Evolutionary conservation across 371 early-diverging fungal genomes (phyloP), one percentile per base, ranked within the genome.

Genomic region (Actinomucor elegans): DNA sequence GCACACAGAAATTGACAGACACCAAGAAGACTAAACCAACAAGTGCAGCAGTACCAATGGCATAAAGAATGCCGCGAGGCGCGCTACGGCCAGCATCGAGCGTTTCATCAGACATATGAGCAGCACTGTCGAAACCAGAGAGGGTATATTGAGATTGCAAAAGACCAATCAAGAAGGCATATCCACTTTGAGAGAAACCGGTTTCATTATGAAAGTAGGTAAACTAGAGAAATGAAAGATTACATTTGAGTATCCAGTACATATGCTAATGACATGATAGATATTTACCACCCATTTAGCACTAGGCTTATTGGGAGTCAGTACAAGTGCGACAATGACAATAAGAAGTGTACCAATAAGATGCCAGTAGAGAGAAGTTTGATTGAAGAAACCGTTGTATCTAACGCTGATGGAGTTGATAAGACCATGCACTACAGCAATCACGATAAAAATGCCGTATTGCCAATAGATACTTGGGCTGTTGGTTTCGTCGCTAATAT

Each of bases 81-180:
- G 83, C 84, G 4, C 73, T 71, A 28, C 84, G 71, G 47, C 76
- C 77, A 6, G 85, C 81, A 50, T 80, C 75, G 40, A 68, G 69
- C 14, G 89, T 87, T 63, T 88, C 89, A 52, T 89, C 89, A 14
- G 83, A 75, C 80, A 89, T 82, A 56, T 89, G 87, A 12, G 87
- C 87, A 11, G 85, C 80, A 24, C 84, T 77, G 48, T 88, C 89
- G 63, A 85, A 88, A 12, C 87, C 83, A 32, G 78, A 79, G 38
- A 79, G 61, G 12, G 80, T 78, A 62, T 73, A 80, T 51, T 77
- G 80, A 33, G 67, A 66, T 57, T 73, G 73, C 24, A 73, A 55
- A 15, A 73, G 54, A 32, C 67, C 73, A 18, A 73, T 61, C 43
- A 73, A 58, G 33, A 73, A 73, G 7, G 69, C 67, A 29, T 64